phyloP scores from a whole-genome alignment of 345 rosid species.

The Hibiscus syriacus region DNA sequence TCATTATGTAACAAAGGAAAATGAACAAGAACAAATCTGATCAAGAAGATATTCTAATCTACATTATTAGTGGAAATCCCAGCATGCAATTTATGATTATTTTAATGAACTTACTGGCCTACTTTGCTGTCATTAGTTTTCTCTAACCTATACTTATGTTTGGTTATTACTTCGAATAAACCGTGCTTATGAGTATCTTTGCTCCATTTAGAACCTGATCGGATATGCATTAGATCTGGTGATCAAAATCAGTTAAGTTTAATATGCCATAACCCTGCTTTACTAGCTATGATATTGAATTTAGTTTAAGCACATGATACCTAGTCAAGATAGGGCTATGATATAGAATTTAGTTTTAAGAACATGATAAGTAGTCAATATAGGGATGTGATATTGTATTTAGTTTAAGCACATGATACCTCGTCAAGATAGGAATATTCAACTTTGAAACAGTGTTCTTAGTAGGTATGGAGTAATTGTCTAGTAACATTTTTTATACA shows the following conservation, averaged over 20 bases:
- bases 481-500: slow-evolving; percentile 6
- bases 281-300: neutral
- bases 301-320: neutral
- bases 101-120: neutral
- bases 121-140: neutral
- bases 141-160: neutral
- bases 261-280: neutral
- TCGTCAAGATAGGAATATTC: neutral
- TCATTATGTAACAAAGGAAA: slow-evolving; percentile 15
- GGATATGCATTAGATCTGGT: neutral
- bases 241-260: neutral
- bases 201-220: neutral
- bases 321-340: no score
- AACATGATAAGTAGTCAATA: no score
- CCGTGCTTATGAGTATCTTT: neutral
- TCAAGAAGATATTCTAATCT: neutral
- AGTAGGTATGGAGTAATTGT: neutral
- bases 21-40: neutral
- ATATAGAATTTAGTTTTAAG: no score
- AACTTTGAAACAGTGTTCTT: neutral
- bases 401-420: neutral
- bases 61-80: slow-evolving; percentile 13
- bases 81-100: slow-evolving; percentile 4
- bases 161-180: neutral
- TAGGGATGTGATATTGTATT: neutral